Evolutionary conservation across 2,329 filamentous ascomycete species (phyloP).

Genomic region (Hyphodiscus sp.): DNA sequence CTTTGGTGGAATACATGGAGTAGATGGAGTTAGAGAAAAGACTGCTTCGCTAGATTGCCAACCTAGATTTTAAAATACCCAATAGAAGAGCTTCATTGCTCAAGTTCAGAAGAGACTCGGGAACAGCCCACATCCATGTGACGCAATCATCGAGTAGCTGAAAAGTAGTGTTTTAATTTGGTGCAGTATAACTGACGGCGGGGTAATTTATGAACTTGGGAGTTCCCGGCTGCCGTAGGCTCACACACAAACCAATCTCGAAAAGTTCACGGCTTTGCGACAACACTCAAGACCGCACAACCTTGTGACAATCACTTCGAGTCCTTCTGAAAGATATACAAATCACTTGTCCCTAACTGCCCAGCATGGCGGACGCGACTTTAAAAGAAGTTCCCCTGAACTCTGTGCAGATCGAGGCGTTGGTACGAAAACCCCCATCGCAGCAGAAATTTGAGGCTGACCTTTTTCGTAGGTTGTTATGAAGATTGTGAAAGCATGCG

Average conservation of each 20-base stretch:
- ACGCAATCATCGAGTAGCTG: too few relatives aligned
- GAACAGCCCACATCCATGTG: too few relatives aligned
- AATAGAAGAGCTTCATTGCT: conserved; percentile 2
- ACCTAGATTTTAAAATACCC: conserved; percentile 3
- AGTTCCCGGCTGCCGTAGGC: background rate
- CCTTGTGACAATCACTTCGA: background rate
- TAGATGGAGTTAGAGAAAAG: conserved; percentile 1
- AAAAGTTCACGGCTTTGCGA: conserved; percentile 8
- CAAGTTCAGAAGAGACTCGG: background rate
- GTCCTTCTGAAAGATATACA: background rate
- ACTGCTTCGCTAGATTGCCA: conserved; percentile 1
- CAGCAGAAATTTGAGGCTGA: conserved; percentile 23
- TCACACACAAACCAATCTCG: conserved; percentile 9
- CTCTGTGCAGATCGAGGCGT: conserved; percentile 87
- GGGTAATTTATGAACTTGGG: background rate
- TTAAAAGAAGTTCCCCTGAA: conserved; percentile 66
- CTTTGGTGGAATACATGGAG: background rate
- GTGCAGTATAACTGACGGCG: background rate
- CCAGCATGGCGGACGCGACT: conserved; percentile 49
- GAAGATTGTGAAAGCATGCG: conserved; percentile 97
- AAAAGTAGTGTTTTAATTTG: too few relatives aligned
- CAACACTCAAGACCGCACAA: conserved; percentile 5
- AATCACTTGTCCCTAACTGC: background rate
- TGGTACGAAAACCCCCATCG: conserved; percentile 55
- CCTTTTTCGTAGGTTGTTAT: conserved; percentile 66